Conservation (phyloP, 148 eudicot genomes). For the Diospyros kaki region DNA sequence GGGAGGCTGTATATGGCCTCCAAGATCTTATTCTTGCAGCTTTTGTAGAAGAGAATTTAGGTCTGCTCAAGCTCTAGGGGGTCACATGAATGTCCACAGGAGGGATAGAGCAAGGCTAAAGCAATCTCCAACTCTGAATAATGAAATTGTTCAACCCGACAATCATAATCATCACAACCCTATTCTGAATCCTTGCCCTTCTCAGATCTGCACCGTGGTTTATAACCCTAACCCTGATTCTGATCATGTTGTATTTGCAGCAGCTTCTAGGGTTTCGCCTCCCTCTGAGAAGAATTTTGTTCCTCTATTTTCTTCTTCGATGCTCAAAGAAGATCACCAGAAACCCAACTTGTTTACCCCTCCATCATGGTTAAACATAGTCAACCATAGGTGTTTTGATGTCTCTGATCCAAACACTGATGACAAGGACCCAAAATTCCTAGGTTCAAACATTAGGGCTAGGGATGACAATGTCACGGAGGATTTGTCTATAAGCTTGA, state of each 20-base stretch:
- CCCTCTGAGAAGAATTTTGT: constrained; percentile 3
- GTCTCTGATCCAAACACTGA: constrained; percentile 6
- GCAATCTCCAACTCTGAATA: constrained; percentile 24
- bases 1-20: constrained; percentile 82
- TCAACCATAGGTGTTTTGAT: constrained; percentile 5
- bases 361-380: constrained; percentile 21
- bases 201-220: constrained; percentile 12
- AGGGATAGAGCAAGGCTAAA: constrained; percentile 65
- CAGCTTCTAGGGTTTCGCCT: constrained; percentile 25
- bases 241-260: constrained; percentile 8
- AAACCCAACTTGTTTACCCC: constrained; percentile 8
- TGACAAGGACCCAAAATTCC: constrained; percentile 3
- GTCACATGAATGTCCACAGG: constrained; percentile 85
- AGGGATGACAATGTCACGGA: constrained; percentile 19
- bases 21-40: constrained; percentile 65
- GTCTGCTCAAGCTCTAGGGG: constrained; percentile 86
- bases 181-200: constrained; percentile 5
- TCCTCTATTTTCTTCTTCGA: constrained; percentile 21
- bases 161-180: constrained; percentile 15
- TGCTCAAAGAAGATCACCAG: background rate
- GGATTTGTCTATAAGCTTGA: constrained; percentile 26
- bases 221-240: constrained; percentile 26
- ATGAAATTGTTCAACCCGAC: constrained; percentile 8
- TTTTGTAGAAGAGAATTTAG: constrained; percentile 70
- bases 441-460: constrained; percentile 11